Evolutionary conservation across 1,284 basidiomycete species (phyloP).

Genomic region (Neolentinus lepideus): DNA sequence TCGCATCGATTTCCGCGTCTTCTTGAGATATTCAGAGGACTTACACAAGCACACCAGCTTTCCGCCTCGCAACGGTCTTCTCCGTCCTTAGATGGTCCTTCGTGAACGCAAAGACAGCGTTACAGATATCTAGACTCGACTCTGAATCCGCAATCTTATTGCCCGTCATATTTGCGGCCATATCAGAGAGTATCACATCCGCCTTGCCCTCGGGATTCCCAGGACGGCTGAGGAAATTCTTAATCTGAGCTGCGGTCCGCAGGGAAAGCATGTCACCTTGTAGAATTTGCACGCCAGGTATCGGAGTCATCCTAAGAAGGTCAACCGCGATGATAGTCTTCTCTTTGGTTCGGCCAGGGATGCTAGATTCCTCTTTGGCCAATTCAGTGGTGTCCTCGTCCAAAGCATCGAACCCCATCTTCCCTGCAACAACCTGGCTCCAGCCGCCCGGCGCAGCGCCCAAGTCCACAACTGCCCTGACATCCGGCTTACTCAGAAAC

Average conservation of each 20-base stretch:
- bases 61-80: slow-evolving; percentile 28
- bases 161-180: slow-evolving; percentile 69
- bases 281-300: slow-evolving; percentile 61
- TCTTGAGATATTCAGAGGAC: slow-evolving; percentile 21
- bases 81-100: slow-evolving; percentile 41
- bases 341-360: not conserved
- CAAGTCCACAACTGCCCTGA: slow-evolving; percentile 68
- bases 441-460: slow-evolving; percentile 87
- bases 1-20: slow-evolving; percentile 6
- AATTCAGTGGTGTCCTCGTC: not conserved
- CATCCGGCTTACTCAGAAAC: slow-evolving; percentile 46
- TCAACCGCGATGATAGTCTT: slow-evolving; percentile 66
- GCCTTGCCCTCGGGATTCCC: slow-evolving; percentile 38
- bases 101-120: slow-evolving; percentile 57
- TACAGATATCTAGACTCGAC: slow-evolving; percentile 54
- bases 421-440: slow-evolving; percentile 73
- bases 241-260: slow-evolving; percentile 41
- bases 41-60: slow-evolving; percentile 62
- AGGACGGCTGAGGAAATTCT: slow-evolving; percentile 31
- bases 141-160: slow-evolving; percentile 52
- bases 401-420: slow-evolving; percentile 22
- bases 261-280: slow-evolving; percentile 72
- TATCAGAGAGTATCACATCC: slow-evolving; percentile 72
- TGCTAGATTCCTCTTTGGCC: not conserved
- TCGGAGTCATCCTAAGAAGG: slow-evolving; percentile 58